These are phyloP conservation scores for Neonectria magnoliae DNA, from an alignment of 2,329 filamentous ascomycete species.

Conservation along the genomic window DNA sequence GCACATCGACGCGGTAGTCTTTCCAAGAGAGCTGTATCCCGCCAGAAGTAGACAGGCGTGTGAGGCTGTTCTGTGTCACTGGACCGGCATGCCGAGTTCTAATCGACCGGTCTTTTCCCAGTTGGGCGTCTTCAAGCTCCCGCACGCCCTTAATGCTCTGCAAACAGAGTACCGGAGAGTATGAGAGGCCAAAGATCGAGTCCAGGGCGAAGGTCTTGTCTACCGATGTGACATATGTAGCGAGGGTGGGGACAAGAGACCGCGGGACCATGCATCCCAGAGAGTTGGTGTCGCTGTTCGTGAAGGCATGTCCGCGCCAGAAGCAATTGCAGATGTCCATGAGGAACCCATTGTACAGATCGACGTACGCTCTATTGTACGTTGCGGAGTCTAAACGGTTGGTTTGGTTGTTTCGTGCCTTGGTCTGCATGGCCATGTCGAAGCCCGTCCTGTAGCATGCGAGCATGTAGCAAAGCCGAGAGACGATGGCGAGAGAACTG, in stretches of 20 bases:
- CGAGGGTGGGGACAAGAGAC: slow-evolving; percentile 56
- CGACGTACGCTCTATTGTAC: slow-evolving; percentile 70
- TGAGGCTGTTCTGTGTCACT: slow-evolving; percentile 74
- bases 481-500: slow-evolving; percentile 69
- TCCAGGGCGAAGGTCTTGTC: slow-evolving; percentile 59
- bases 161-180: slow-evolving; percentile 66
- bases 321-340: slow-evolving; percentile 89
- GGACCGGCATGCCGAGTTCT: slow-evolving; percentile 70
- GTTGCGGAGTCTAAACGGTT: slow-evolving; percentile 48
- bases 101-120: slow-evolving; percentile 52
- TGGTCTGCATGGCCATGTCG: slow-evolving; percentile 67
- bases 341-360: slow-evolving; percentile 82
- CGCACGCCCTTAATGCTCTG: slow-evolving; percentile 66
- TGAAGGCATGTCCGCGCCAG: slow-evolving; percentile 80
- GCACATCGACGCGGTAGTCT: slow-evolving; percentile 77
- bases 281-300: slow-evolving; percentile 69
- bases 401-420: slow-evolving; percentile 41
- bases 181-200: slow-evolving; percentile 66
- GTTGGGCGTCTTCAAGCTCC: slow-evolving; percentile 65
- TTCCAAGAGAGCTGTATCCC: slow-evolving; percentile 76
- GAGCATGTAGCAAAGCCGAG: slow-evolving; percentile 75
- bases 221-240: slow-evolving; percentile 59
- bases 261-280: slow-evolving; percentile 63
- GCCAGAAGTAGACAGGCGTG: slow-evolving; percentile 69
- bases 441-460: slow-evolving; percentile 79